Evolutionary conservation across 148 eudicot species (phyloP), one percentile per base, ranked within the genome.

Genomic region (Chenopodium quinoa): DNA sequence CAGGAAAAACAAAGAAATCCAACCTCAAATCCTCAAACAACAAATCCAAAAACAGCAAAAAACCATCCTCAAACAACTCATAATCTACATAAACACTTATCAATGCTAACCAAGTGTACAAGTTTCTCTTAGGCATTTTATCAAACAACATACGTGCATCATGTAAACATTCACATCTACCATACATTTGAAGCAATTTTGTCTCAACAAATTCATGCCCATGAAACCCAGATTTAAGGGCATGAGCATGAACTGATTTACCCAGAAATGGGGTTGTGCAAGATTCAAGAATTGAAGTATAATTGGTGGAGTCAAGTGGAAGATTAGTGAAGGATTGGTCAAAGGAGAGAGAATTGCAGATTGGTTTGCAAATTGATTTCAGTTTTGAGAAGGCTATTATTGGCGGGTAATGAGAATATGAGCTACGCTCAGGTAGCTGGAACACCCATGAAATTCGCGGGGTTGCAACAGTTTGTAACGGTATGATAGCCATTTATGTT

Each of bases 1-100:
- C 80, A 2, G 94, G 90, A 56, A 87, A 91, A 73, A 90, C 78
- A 74, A 88, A 90, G 71, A 90, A 90, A 37, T 90, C 88, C 84
- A 91, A 84, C 82, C 71, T 83, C 75, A 87, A 52, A 80, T 82
- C 90, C 75, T 83, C 86, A 68, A 75, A 62, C 81, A 83, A 34
- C 86, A 88, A 70, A 37, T 82, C 90, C 12, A 62, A 9, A 78
- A 83, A 86, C 17, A 87, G 62, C 22, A n/a, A 31, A 82, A 88
- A 79, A 10, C 87, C 90, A 9, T 90, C 86, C 78, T 85, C 86
- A 52, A 75, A 91, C 10, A 84, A 63, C 67, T 86, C 92, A 82
- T 83, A 77, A n/a, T 82, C 86, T 37, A 88, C 62, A 74, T 73
- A 71, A 16, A 83, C 85, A 46, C 81, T 82, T 37, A 90, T 78